phyloP scores from a whole-genome alignment of 805 yeast species.

The Metschnikowia hibisci region DNA sequence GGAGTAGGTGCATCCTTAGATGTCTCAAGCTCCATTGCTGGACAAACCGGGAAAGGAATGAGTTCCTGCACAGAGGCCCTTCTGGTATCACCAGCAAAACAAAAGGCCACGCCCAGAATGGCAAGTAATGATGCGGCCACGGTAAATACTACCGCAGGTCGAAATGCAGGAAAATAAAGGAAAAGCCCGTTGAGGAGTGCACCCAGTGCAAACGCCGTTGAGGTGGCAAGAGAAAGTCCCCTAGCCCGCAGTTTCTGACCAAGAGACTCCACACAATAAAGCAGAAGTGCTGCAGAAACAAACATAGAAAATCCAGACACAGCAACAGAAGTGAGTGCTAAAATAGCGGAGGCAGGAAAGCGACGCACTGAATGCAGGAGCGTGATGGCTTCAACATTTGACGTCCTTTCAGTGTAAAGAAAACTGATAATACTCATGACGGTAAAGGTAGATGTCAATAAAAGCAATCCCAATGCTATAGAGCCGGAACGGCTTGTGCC shows the following conservation, averaged over 20 bases:
- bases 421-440: constrained; percentile 36
- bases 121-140: neutral
- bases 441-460: constrained; percentile 33
- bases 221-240: constrained; percentile 12
- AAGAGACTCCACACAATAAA: constrained; percentile 49
- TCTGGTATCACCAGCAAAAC: neutral
- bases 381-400: constrained; percentile 21
- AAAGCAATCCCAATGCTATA: constrained; percentile 39
- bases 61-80: neutral
- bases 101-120: neutral
- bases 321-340: constrained; percentile 43
- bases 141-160: neutral
- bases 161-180: neutral
- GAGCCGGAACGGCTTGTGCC: constrained; percentile 45
- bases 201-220: constrained; percentile 6
- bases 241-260: constrained; percentile 39
- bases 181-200: neutral
- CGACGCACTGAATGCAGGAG: constrained; percentile 31
- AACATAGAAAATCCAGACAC: constrained; percentile 46
- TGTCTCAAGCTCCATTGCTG: constrained; percentile 6
- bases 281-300: constrained; percentile 45
- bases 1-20: too few species aligned
- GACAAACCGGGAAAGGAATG: neutral
- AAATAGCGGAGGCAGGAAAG: constrained; percentile 38
- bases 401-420: constrained; percentile 21